phyloP scores from a whole-genome alignment of 768 basidiomycete genomes.

The Gelatoporia subvermispora region DNA sequence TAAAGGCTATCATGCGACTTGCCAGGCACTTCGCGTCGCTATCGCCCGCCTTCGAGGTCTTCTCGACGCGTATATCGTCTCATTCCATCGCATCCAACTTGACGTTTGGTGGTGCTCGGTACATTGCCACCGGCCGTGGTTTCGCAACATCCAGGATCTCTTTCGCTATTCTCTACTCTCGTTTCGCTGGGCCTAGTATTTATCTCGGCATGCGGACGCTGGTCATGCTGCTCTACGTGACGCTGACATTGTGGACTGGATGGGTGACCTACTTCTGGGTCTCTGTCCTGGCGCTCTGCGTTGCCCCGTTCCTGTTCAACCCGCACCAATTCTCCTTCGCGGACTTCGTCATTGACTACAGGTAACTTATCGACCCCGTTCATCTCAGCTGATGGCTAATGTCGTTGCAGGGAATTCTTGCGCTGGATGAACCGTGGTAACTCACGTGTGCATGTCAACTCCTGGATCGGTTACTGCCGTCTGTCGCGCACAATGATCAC shows the following conservation, averaged over 20 bases:
- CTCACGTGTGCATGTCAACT: constrained; percentile 94
- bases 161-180: constrained; percentile 94
- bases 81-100: constrained; percentile 96
- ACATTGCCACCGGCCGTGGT: constrained; percentile 98
- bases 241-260: constrained; percentile 85
- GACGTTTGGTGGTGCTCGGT: constrained; percentile 96
- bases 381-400: constrained; percentile 4
- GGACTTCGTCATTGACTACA: constrained; percentile 95
- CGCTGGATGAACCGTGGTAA: constrained; percentile 99
- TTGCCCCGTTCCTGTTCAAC: constrained; percentile 98
- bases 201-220: constrained; percentile 94
- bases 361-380: constrained; percentile 38
- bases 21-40: constrained; percentile 92
- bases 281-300: constrained; percentile 84
- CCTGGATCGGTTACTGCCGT: constrained; percentile 99
- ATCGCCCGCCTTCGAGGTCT: constrained; percentile 95
- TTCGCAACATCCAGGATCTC: constrained; percentile 95
- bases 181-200: constrained; percentile 97
- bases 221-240: constrained; percentile 90
- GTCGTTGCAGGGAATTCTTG: constrained; percentile 74
- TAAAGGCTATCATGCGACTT: constrained; percentile 85
- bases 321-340: constrained; percentile 99
- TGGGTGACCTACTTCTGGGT: constrained; percentile 98
- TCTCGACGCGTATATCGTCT: constrained; percentile 96
- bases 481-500: constrained; percentile 98